Evolutionary conservation across 768 basidiomycete genomes (phyloP), one percentile per base, ranked within the genome.

Genomic region (Cystoderma amianthinum): DNA sequence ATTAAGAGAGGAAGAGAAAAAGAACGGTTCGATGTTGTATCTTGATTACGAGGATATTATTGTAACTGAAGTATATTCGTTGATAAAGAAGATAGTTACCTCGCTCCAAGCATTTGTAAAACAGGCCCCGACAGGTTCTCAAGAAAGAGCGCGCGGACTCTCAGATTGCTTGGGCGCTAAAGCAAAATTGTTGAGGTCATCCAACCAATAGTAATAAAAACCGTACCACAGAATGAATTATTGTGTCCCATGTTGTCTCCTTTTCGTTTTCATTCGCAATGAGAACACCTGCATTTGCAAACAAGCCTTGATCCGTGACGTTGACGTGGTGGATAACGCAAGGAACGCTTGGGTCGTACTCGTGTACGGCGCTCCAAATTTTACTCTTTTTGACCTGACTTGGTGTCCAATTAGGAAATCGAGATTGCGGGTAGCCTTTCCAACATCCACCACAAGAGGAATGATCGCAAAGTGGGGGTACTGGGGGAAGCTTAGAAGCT

Each of bases 371-470:
- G 9, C 51, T 53, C 12, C 51, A 44, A 32, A 73, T 71, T 42
- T 63, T 60, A 49, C 69, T 70, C 40, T 64, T 63, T 25, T 48
- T 47, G 2, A 69, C 62, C 45, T 79, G 77, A 12, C 51, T 51
- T 6, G 53, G 46, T 0, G 74, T 78, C 79, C 79, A 78, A 43
- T 78, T 80, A 12, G 73, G 76, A 47, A 76, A 81, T 25, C 57
- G 57, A 5, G 69, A 69, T 36, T 71, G 65, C 4, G 71, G 71
- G 43, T 71, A 72, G 0, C 55, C 56, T 39, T 30, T 58, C 65
- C 67, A 72, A 45, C 69, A 71, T 11, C 57, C 58, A n/a, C 53
- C 44, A 44, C 71, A 71, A 25, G 44, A 38, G 10, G 42, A 43
- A 38, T 69, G 71, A 36, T 63, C 55, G 43, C 69, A 72, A 18